These are phyloP conservation scores for Hsuehochloa calcarea DNA, from an alignment of 176 grass and related monocot species.

Conservation along the genomic window DNA sequence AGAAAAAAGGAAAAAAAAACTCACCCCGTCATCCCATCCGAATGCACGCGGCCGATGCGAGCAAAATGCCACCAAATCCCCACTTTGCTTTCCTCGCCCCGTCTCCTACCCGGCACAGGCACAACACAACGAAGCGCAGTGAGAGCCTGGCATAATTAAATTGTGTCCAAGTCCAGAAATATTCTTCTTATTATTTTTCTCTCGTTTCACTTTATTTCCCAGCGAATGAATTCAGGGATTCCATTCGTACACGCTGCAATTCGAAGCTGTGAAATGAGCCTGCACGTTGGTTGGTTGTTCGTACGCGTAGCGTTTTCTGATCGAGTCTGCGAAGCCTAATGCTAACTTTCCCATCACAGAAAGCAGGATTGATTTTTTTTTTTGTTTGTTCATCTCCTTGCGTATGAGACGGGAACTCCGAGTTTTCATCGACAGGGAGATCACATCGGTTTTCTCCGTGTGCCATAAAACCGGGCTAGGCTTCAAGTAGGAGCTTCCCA, in stretches of 20 bases:
- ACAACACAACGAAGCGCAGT: no score
- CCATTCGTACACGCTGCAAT: not conserved
- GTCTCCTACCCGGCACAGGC: not conserved
- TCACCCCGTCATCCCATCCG: not conserved
- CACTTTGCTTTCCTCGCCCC: conserved; percentile 23
- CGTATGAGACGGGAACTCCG: not conserved
- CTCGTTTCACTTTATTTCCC: not conserved
- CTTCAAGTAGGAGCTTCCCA: not conserved
- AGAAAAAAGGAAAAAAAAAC: no score
- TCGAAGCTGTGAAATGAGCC: not conserved
- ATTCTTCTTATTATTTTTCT: not conserved
- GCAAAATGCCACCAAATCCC: conserved; percentile 2
- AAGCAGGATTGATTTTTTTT: not conserved
- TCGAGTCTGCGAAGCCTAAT: not conserved
- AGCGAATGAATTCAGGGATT: not conserved
- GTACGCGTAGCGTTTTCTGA: not conserved
- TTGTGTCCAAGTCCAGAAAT: not conserved
- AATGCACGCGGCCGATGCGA: not conserved
- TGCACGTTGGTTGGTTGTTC: not conserved
- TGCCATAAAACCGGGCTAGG: not conserved
- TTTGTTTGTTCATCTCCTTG: conserved; percentile 19
- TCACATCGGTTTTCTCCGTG: not conserved
- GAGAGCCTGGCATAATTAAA: not conserved
- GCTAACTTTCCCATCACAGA: not conserved
- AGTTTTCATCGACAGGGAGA: conserved; percentile 3